phyloP scores from a whole-genome alignment of 176 grass and related monocot genomes.

The Oryza glumipatula region DNA sequence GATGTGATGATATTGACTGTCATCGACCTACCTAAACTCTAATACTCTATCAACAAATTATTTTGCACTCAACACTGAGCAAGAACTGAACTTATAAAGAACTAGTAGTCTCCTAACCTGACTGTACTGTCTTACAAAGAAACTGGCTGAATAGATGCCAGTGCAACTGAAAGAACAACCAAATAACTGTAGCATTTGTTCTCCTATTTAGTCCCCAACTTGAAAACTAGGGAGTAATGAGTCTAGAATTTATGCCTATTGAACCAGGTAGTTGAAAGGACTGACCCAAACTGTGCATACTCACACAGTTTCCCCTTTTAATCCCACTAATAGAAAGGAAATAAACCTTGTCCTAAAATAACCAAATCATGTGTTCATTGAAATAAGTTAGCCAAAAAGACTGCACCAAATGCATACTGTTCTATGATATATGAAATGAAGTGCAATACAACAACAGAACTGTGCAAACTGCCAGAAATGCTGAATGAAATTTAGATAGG shows the following conservation, averaged over 20 bases:
- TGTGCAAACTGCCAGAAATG: neutral
- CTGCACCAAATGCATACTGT: neutral
- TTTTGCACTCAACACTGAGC: neutral
- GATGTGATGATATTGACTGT: neutral
- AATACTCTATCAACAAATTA: neutral
- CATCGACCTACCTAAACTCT: neutral
- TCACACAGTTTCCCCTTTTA: neutral
- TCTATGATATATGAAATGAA: neutral
- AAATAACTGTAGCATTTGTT: neutral
- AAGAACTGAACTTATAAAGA: slow-evolving; percentile 24
- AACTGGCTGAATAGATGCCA: neutral
- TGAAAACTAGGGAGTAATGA: neutral
- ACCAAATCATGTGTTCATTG: neutral
- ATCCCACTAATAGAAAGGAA: neutral
- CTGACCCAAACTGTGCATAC: neutral
- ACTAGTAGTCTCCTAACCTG: neutral
- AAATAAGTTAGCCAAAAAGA: neutral
- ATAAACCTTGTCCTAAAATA: neutral
- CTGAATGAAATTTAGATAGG: neutral
- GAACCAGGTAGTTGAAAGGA: neutral
- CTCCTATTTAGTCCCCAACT: neutral
- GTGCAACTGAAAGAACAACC: neutral
- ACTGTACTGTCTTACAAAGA: neutral
- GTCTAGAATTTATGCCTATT: neutral
- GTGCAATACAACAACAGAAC: neutral